A percentile compares a stretch with the other conserved stretches of the same genome.
Evolutionary conservation across 257 asterid species (phyloP).

Genomic region (Gardenia jasminoides): DNA sequence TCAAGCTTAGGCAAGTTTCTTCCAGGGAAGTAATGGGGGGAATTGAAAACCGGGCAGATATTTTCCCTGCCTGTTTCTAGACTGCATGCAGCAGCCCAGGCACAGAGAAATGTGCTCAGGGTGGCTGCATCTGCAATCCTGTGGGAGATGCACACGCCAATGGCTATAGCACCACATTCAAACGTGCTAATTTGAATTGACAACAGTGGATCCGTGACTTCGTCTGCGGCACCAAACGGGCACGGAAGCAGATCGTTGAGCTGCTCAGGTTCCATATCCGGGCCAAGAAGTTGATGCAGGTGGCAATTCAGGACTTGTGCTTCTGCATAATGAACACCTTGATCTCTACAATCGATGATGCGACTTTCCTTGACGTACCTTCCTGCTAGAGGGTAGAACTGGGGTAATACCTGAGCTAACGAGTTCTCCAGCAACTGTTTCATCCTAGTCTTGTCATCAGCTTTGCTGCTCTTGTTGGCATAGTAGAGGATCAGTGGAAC

Average conservation of each 20-base stretch:
- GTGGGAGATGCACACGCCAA: constrained; percentile 28
- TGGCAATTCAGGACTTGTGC: constrained; percentile 5
- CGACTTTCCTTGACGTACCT: constrained; percentile 4
- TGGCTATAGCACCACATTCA: constrained; percentile 33
- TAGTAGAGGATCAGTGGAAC: constrained; percentile 15
- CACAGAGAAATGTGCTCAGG: constrained; percentile 20
- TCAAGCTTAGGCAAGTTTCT: constrained; percentile 2
- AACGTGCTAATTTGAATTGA: constrained; percentile 20
- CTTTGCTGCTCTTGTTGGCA: not conserved
- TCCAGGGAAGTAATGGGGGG: constrained; percentile 23
- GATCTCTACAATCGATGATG: constrained; percentile 17
- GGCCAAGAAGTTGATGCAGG: constrained; percentile 2
- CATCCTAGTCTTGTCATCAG: not conserved
- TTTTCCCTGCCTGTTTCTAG: not conserved
- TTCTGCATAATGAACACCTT: constrained; percentile 17
- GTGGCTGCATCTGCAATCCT: constrained; percentile 26
- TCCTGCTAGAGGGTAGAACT: constrained; percentile 31
- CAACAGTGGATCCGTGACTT: constrained; percentile 2
- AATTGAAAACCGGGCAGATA: constrained; percentile 18
- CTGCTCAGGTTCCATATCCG: not conserved
- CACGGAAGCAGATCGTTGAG: constrained; percentile 21
- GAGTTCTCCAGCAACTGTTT: constrained; percentile 1
- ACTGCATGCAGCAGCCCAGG: constrained; percentile 29
- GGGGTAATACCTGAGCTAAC: constrained; percentile 6
- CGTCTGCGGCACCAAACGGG: not conserved